Percentiles rank a stretch among this genome's conserved stretches.
phyloP scores from a whole-genome alignment of 1,284 basidiomycete species.

The Rhizoctonia solani region DNA sequence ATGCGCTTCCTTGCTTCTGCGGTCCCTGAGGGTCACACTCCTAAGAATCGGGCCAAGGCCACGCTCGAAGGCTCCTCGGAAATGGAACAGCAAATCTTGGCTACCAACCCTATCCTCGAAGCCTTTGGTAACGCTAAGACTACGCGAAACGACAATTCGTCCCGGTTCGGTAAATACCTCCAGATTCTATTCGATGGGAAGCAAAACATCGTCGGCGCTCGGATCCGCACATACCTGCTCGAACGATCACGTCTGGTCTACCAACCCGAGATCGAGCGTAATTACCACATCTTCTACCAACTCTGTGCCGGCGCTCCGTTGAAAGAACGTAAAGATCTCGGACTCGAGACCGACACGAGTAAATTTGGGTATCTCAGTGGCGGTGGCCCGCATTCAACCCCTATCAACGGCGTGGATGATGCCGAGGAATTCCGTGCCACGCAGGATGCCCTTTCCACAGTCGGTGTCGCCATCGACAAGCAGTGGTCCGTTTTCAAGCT shows the following conservation, averaged over 20 bases:
- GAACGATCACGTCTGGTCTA: slow-evolving; percentile 98
- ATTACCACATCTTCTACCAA: slow-evolving; percentile 99
- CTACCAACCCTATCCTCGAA: slow-evolving; percentile 98
- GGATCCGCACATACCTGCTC: slow-evolving; percentile 95
- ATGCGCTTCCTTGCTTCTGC: slow-evolving; percentile 99
- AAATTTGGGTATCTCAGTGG: slow-evolving; percentile 95
- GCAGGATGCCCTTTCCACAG: slow-evolving; percentile 92
- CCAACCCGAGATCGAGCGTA: slow-evolving; percentile 95
- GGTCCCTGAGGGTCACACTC: slow-evolving; percentile 56
- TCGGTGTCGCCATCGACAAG: slow-evolving; percentile 95
- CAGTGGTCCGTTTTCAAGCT: slow-evolving; percentile 98
- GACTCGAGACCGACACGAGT: slow-evolving; percentile 80
- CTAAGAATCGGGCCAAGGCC: slow-evolving; percentile 63
- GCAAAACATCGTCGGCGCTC: slow-evolving; percentile 96
- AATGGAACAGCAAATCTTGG: slow-evolving; percentile 95
- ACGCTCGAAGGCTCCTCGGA: slow-evolving; percentile 85
- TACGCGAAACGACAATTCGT: slow-evolving; percentile 98
- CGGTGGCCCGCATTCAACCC: slow-evolving; percentile 83
- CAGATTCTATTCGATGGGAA: slow-evolving; percentile 96
- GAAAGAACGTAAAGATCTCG: slow-evolving; percentile 94
- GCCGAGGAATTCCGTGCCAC: slow-evolving; percentile 93
- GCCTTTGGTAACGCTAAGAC: slow-evolving; percentile 99
- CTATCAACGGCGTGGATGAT: slow-evolving; percentile 92
- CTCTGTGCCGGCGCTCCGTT: slow-evolving; percentile 95
- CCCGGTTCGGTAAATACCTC: slow-evolving; percentile 99